Base-by-base conservation (phyloP, 495 filamentous ascomycete genomes). In the Annulohypoxylon bovei region DNA sequence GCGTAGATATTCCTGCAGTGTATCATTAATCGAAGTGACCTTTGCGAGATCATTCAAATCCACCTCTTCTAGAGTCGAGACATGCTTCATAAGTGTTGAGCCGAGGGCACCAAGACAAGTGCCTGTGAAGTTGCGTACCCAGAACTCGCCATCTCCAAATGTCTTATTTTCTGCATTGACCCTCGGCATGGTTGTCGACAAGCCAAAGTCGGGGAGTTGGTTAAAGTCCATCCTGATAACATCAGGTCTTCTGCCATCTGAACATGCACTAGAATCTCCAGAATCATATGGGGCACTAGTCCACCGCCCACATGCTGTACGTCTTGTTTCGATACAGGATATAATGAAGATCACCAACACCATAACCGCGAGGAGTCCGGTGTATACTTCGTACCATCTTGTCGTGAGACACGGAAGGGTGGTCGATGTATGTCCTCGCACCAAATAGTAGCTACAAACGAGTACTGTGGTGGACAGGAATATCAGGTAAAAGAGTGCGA, bases 361-460 rank as follows among this genome's bases (percentile, higher is more conserved):
- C 44, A 71, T 44, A 4, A 53, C 35, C 5, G 65, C 8, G 4
- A 74, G 59, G n/a, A 66, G 28, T 3, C 7, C 54, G 2, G 62
- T 74, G 27, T 74, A 74, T 27, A 52, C 44, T 27, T 67, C 16
- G 30, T 71, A 74, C 72, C 72, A 74, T n/a, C 49, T 14, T 6
- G 63, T 47, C 23, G 20, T 12, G 53, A 67, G 55, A 28, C 67
- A 74, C 11, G 72, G 72, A 3, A 74, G 54, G 11, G 64, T 54
- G 0, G 72, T 71, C 3, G 63, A 59, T 11, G 54, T 59, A 18
- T 40, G 42, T 8, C 68, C 62, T 22, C 42, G 18, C 11, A 37
- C 28, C 44, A 71, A 62, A 30, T 71, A 68, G 39, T 58, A 67
- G 8, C 39, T 42, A 27, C 32, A 68, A 14, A 61, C 32, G 16